Base-by-base conservation (phyloP, 2,329 filamentous ascomycete genomes). In the Colletotrichum melonis region DNA sequence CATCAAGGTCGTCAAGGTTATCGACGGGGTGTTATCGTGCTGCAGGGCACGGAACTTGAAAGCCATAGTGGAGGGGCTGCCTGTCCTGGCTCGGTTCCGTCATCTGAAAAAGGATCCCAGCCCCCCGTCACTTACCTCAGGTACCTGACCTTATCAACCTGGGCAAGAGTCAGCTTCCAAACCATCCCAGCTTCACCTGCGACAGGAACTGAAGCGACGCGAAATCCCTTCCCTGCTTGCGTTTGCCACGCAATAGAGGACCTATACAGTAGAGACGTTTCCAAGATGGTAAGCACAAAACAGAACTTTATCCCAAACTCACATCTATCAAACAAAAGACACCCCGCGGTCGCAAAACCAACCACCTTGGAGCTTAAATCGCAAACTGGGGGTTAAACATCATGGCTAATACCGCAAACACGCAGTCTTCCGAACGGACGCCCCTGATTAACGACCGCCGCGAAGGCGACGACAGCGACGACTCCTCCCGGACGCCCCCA, bases 341-440 rank as follows among this genome's bases (percentile, higher is more conserved):
- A 42, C 14, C 14, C 16, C 38, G 14, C 38, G 14, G 35, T 42
- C 38, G 38, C 38, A 14, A 8, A 42, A 42, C 2, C 16, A 19
- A 42, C 2, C 16, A 19, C 38, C 4, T 19, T 8, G 38, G 14
- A 42, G 38, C 38, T 42, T 42, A 42, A 42, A 42, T 42, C 16
- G 38, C 38, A 42, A 42, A 42, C 16, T 42, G 14, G 16, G 38
- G 7, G 19, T 49, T 4, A 8, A n/a, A 7, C 62, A 56, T 19
- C 26, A 74, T 74, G 69, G 62, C 70, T 74, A 63, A 73, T 30
- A 32, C 59, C 38, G 19, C 63, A 56, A 65, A 52, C 89, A 92
- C 78, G 14, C 73, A 85, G 82, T 75, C 81, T 65, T 83, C 84
- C 72, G 85, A 86, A 76, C 80, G 81, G 72, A 84, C 82, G 62